Percentiles rank a stretch among this genome's conserved stretches.
Evolutionary conservation across 1,139 yeast species (phyloP).

Genomic region (Sugiyamaella paludigena): DNA sequence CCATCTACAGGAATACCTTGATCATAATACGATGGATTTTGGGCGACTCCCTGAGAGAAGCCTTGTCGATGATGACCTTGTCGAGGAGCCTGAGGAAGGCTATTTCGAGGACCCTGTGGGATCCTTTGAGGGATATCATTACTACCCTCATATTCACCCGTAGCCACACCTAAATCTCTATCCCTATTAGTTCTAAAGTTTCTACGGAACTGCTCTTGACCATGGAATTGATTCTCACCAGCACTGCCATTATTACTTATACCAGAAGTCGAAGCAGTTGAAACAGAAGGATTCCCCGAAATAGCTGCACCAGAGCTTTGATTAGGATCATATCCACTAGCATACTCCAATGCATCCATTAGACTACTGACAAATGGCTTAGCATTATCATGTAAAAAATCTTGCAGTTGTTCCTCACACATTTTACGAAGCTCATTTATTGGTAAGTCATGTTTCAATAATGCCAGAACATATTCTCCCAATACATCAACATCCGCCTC

Average conservation of each 20-base stretch:
- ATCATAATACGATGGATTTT: too few species aligned
- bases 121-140: background rate
- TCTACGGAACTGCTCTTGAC: slow-evolving; percentile 15
- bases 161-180: slow-evolving; percentile 1
- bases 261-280: too few species aligned
- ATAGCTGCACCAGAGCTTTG: background rate
- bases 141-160: background rate
- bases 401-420: slow-evolving; percentile 40
- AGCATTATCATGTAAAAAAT: slow-evolving; percentile 35
- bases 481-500: slow-evolving; percentile 47
- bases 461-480: slow-evolving; percentile 46
- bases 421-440: slow-evolving; percentile 34
- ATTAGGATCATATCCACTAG: background rate
- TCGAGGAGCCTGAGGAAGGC: background rate
- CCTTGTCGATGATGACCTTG: too few species aligned
- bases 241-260: too few species aligned
- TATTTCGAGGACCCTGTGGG: background rate
- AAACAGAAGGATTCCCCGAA: too few species aligned
- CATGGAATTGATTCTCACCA: slow-evolving; percentile 8
- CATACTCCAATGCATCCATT: slow-evolving; percentile 28
- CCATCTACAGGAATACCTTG: too few species aligned
- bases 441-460: slow-evolving; percentile 41
- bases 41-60: too few species aligned
- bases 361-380: slow-evolving; percentile 36
- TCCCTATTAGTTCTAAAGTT: slow-evolving; percentile 11